phyloP scores from a whole-genome alignment of 176 grass and related monocot genomes.

The Carex littledalei region DNA sequence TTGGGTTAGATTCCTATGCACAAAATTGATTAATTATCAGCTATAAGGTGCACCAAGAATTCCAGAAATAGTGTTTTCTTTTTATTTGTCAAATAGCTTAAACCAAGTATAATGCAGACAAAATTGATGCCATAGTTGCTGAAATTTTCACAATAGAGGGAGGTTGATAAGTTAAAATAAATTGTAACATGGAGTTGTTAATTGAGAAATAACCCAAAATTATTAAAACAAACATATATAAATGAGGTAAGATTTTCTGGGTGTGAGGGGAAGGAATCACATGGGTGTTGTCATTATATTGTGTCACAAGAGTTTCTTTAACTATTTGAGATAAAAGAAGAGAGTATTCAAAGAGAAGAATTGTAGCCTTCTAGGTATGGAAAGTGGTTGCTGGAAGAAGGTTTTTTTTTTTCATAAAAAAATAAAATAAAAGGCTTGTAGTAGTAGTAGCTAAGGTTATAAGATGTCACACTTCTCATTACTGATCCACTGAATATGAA shows the following conservation, averaged over 20 bases:
- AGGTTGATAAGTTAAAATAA: not conserved
- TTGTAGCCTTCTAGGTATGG: conserved; percentile 1
- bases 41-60: not conserved
- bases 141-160: conserved; percentile 12
- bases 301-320: conserved; percentile 8
- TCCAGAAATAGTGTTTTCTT: not conserved
- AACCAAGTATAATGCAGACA: not conserved
- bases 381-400: conserved; percentile 5
- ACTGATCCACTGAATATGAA: not conserved
- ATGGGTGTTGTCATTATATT: conserved; percentile 31
- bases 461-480: not conserved
- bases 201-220: conserved; percentile 3
- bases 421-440: not conserved
- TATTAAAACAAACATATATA: conserved; percentile 13
- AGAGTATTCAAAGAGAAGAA: not conserved
- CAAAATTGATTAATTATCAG: not conserved
- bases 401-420: not conserved
- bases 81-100: conserved; percentile 1
- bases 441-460: conserved; percentile 7
- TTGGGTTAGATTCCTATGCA: not conserved
- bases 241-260: conserved; percentile 25
- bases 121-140: not conserved
- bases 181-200: not conserved
- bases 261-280: conserved; percentile 24
- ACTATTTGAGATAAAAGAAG: conserved; percentile 22